Conservation (phyloP, 139 green algal species). For the Chlorella ohadii region DNA sequence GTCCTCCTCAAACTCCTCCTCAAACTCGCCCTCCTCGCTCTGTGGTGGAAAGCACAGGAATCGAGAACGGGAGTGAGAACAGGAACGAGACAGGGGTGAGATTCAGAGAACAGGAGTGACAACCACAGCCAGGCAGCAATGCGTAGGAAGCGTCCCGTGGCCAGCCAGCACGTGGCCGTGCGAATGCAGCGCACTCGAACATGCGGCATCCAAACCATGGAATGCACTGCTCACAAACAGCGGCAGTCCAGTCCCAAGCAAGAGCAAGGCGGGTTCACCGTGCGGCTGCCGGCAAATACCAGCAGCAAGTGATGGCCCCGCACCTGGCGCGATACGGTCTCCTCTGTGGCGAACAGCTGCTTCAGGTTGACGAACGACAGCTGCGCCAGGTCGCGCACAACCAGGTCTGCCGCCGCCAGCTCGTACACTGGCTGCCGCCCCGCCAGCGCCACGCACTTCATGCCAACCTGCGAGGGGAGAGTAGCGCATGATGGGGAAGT, state of each 20-base stretch:
- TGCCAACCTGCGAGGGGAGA: slow-evolving; percentile 49
- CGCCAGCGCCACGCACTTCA: slow-evolving; percentile 89
- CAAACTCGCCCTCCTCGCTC: neutral
- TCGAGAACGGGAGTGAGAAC: neutral
- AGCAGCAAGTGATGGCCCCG: too few species aligned
- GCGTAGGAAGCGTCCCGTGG: too few species aligned
- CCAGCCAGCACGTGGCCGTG: too few species aligned
- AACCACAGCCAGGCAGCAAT: too few species aligned
- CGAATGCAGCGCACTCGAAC: too few species aligned
- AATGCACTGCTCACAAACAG: too few species aligned
- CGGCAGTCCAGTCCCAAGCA: too few species aligned
- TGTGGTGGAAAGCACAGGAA: neutral
- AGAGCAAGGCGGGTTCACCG: too few species aligned
- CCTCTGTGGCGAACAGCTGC: slow-evolving; percentile 87
- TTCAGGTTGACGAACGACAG: slow-evolving; percentile 95
- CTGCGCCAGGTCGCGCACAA: slow-evolving; percentile 83
- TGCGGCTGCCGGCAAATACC: too few species aligned
- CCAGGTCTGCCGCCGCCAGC: slow-evolving; percentile 87
- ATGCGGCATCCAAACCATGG: too few species aligned
- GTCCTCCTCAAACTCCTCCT: neutral
- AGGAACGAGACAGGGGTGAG: too few species aligned
- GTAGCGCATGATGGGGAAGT: too few species aligned
- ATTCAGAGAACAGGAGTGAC: neutral
- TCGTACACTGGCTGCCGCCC: slow-evolving; percentile 87
- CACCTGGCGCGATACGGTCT: slow-evolving; percentile 35